Evolutionary conservation across 352 stramenopile genomes (phyloP), one percentile per base, ranked within the genome.

Genomic region (Pseudoperonospora humuli): DNA sequence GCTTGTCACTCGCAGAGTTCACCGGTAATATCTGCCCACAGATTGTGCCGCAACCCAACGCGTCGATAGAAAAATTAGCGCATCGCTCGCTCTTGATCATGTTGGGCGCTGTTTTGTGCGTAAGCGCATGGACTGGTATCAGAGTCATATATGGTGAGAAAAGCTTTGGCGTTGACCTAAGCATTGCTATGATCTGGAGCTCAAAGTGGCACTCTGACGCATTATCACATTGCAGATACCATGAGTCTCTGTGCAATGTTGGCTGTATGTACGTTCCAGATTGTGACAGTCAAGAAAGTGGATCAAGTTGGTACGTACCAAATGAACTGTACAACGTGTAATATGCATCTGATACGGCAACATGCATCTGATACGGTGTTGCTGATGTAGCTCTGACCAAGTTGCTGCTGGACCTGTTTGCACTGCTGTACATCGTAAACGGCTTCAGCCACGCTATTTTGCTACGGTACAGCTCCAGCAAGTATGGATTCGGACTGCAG

Each of bases 361-460:
- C 29, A 14, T 10, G 9, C 13, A 26, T 5, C 42, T 46, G 27
- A n/a, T n/a, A n/a, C n/a, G n/a, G n/a, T n/a, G n/a, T n/a, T 34
- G 3, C 15, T 54, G 33, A 9, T 50, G 15, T 15, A 67, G 52
- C 50, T 18, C 31, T 71, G 24, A 35, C 39, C 40, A 50, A 38
- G 31, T 44, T 84, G 31, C 44, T 85, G 31, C 46, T 85, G 26
- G 70, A 84, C 49, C 33, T 84, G 29, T 68, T 83, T 33, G 70
- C 72, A 15, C 35, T 84, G 13, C 24, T 64, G 20, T 86, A 80
- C 58, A 67, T 89, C 31, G 61, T 78, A 19, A 70, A 50, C 37
- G 74, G 74, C 20, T 75, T 89, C 25, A 64, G 58, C 39, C 62
- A 86, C 42, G 76, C 70, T 2, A 70, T 89, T 29, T 54, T 86